Percentiles rank a stretch among this genome's conserved stretches.
These are phyloP conservation scores for Magnaporthiopsis poae DNA, from an alignment of 2,329 filamentous ascomycete genomes.

Conservation along the genomic window DNA sequence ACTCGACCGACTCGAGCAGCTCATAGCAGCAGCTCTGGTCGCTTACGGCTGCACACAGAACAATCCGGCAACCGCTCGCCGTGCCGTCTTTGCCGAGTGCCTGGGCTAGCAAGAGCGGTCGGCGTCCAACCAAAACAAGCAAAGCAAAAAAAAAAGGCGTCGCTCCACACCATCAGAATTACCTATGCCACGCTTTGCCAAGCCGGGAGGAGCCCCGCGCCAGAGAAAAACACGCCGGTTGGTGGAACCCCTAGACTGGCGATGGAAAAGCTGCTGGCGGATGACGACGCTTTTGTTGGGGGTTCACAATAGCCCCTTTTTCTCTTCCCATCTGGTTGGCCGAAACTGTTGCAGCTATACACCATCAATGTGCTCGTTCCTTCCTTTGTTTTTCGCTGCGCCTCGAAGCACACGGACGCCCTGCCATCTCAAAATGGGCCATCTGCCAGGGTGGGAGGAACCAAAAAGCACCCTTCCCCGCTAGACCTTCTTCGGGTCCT, in stretches of 20 bases:
- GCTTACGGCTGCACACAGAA: background rate
- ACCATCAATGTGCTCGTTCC: background rate
- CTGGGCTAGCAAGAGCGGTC: background rate
- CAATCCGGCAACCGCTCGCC: background rate
- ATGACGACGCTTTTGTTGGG: background rate
- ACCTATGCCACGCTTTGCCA: background rate
- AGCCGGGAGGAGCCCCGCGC: background rate
- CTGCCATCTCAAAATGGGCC: background rate
- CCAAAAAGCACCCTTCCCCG: background rate
- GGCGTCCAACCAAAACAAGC: background rate
- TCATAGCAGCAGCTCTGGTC: no score
- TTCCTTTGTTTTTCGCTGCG: background rate
- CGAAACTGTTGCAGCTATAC: background rate
- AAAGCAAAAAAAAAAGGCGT: no score
- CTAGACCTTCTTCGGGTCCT: background rate
- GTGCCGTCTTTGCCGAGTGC: conserved; percentile 2
- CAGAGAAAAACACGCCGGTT: background rate
- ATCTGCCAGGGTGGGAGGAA: background rate
- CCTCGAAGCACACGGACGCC: background rate
- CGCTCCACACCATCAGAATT: background rate
- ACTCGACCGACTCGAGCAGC: no score
- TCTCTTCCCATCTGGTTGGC: no score
- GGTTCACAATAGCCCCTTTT: background rate
- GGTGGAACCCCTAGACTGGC: background rate
- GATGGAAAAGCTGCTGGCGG: no score